Evolutionary conservation across 1,284 basidiomycete species (phyloP), one percentile per base, ranked within the genome.

Genomic region (Pulchroboletus neoregius): DNA sequence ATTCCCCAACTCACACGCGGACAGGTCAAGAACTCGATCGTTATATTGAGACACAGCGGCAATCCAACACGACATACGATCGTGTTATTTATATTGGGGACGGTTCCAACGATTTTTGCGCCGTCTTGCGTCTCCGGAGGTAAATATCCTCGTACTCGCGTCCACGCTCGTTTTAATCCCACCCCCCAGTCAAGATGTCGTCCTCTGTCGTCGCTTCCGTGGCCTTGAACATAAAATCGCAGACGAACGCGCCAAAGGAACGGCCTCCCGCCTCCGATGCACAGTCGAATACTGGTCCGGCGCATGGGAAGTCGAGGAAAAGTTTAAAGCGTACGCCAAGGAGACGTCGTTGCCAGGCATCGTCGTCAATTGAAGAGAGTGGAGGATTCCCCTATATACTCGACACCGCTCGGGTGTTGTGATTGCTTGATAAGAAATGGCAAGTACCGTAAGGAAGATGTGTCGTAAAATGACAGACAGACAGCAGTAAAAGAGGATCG

Each of bases 31-130:
- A 99, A 67, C 76, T 99, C 24, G 80, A 87, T 5, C 82, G 83
- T 0, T 97, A 89, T 72, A 73, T 95, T n/a, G 52, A 43, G 18
- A 26, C 32, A 35, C 71, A 71, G 2, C 72, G 82, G n/a, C 74
- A 30, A 12, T 33, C 89, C 32, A 9, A 30, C 53, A 75, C 76
- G n/a, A 74, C 78, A 27, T 98, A 77, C 61, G 87, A 95, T 52
- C 82, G 87, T 44, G 75, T 97, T 53, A 74, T 93, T 37, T 99
- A 97, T 66, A 79, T 98, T 46, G 96, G 95, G 18, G 95, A 99
- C 64, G 95, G 95, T 2, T 78, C 79, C 10, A 99, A 99, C 67
- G 96, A 99, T 67, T 97, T 91, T 64, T 99, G 96, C 65, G 94
- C 95, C 4, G 76, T 94, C 41, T 69, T 95, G 46, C 82, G 88